Base-by-base conservation (phyloP, 495 filamentous ascomycete species). In the Xylaria sp. region DNA sequence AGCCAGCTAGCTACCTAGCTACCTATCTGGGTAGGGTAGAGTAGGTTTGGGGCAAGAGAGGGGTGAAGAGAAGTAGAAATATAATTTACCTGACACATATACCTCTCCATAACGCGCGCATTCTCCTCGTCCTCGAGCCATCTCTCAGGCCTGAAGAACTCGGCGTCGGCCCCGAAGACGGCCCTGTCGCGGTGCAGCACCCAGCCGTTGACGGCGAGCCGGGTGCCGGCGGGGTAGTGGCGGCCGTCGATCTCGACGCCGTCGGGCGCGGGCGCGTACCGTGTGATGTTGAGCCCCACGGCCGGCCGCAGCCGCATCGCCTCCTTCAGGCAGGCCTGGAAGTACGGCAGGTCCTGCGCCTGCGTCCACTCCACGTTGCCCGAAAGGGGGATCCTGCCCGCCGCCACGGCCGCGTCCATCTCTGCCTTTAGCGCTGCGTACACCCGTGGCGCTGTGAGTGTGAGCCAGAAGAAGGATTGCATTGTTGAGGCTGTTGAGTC, bases 241-340 rank as follows among this genome's bases (percentile, higher is more conserved):
- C 80, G 75, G 4, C 86, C 85, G 62, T 89, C 84, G 11, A 90
- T 76, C 66, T 81, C 83, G 43, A 87, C 80, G 33, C 88, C 88
- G 66, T 85, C 88, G 5, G 83, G 78, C n/a, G 55, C 55, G 0
- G 86, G 86, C 0, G 84, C 86, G 3, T 85, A 74, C 0, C 89
- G 83, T 21, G 87, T 83, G 35, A 89, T 82, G 65, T 87, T 81
- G 2, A 90, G 72, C 4, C 87, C 87, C 12, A 88, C 85, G 2
- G 91, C 85, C 2, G 91, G 90, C 14, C 90, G 85, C n/a, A 91
- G 74, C 44, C 90, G 87, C 76, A 91, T 86, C 5, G 88, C 84
- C 78, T 93, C 91, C 73, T 90, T 91, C 63, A 93, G 84, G 69
- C 87, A 89, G 1, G 90, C 90, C 64, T 88, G 85, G 46, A 92